A percentile compares a stretch with the other conserved stretches of the same genome.
Evolutionary conservation across 768 basidiomycete genomes (phyloP).

Genomic region (Mycena crocata): DNA sequence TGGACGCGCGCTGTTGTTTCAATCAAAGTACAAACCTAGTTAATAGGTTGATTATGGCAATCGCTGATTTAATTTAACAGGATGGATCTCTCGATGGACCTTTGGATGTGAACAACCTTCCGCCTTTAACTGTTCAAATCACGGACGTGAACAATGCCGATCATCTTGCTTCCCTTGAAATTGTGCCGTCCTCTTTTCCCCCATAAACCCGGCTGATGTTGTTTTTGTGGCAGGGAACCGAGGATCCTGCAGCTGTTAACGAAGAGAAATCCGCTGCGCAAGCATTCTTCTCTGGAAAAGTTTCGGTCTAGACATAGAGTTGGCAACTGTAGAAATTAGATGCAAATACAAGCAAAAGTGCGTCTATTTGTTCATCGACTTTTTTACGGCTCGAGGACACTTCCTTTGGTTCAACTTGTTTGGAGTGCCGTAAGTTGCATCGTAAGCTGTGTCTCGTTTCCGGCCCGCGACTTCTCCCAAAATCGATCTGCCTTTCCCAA

Average conservation of each 20-base stretch:
- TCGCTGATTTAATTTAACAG: no score
- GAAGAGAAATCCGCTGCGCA: slow-evolving; percentile 43
- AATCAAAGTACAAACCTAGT: slow-evolving; percentile 53
- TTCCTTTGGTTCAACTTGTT: no score
- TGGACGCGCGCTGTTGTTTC: slow-evolving; percentile 70
- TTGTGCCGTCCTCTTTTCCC: slow-evolving; percentile 36
- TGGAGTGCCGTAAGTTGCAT: no score
- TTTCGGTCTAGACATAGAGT: slow-evolving; percentile 9
- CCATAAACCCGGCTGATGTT: not conserved
- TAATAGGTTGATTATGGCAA: no score
- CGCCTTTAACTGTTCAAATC: slow-evolving; percentile 48
- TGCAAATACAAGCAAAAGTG: not conserved
- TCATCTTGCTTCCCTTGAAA: slow-evolving; percentile 42
- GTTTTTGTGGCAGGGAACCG: slow-evolving; percentile 20
- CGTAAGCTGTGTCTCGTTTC: no score
- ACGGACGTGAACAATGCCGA: slow-evolving; percentile 51
- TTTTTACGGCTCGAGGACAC: no score
- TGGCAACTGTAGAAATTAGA: slow-evolving; percentile 9
- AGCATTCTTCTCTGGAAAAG: slow-evolving; percentile 50
- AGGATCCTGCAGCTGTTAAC: slow-evolving; percentile 36
- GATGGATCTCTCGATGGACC: slow-evolving; percentile 38
- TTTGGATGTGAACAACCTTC: slow-evolving; percentile 40
- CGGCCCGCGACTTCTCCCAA: no score
- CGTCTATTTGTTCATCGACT: not conserved
- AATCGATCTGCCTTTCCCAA: no score